phyloP scores from a whole-genome alignment of 1,284 basidiomycete genomes.

The Heterobasidion occidentale region DNA sequence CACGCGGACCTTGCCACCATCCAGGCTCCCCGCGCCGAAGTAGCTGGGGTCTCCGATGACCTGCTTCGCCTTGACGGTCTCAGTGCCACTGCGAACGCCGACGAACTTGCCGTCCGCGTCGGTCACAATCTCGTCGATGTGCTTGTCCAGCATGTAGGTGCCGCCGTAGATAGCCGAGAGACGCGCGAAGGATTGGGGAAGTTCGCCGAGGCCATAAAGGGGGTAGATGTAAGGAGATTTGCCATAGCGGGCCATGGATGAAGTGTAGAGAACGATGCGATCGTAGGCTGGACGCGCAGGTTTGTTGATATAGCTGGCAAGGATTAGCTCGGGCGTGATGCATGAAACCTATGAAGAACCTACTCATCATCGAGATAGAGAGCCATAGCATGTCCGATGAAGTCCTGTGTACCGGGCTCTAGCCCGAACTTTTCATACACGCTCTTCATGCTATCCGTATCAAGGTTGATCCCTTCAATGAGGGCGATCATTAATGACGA shows the following conservation, averaged over 20 bases:
- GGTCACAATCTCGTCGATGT: conserved; percentile 86
- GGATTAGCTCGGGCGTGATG: conserved; percentile 1
- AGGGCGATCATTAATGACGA: neutral
- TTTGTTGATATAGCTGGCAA: conserved; percentile 82
- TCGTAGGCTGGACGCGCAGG: conserved; percentile 88
- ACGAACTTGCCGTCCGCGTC: conserved; percentile 85
- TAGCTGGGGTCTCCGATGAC: conserved; percentile 98
- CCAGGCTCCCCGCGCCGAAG: conserved; percentile 77
- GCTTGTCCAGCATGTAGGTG: conserved; percentile 99
- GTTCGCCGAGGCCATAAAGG: conserved; percentile 96
- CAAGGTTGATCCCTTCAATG: conserved; percentile 70
- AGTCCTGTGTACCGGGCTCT: conserved; percentile 97
- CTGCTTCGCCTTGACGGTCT: conserved; percentile 96
- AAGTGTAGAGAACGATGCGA: conserved; percentile 95
- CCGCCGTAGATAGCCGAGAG: conserved; percentile 98
- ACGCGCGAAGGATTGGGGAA: conserved; percentile 98
- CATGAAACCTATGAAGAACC: conserved; percentile 24
- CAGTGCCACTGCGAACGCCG: conserved; percentile 84
- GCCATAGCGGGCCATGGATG: conserved; percentile 98
- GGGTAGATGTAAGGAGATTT: conserved; percentile 99
- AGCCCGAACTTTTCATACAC: conserved; percentile 97
- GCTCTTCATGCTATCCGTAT: conserved; percentile 84
- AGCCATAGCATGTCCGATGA: conserved; percentile 99
- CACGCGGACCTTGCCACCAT: conserved; percentile 78
- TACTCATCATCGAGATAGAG: conserved; percentile 97